A percentile compares a stretch with the other conserved stretches of the same genome.
phyloP scores from a whole-genome alignment of 352 stramenopile genomes.

The Globisporangium barbulae region DNA sequence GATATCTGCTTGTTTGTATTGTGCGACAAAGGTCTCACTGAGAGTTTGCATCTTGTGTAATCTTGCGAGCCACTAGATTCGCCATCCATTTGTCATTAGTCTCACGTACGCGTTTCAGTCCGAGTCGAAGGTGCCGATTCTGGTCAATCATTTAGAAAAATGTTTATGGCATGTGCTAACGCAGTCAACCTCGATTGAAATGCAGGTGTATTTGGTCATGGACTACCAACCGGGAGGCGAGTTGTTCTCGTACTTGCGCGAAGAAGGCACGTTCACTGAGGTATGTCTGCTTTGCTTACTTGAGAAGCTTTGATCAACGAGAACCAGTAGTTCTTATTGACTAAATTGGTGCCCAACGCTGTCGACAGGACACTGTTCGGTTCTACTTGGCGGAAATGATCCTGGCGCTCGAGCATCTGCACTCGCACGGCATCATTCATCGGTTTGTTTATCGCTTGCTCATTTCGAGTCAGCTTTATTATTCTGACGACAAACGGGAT shows the following conservation, averaged over 20 bases:
- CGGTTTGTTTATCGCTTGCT: slow-evolving; percentile 31
- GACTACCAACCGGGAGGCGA: slow-evolving; percentile 80
- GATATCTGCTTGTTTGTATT: not conserved
- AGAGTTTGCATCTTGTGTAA: not conserved
- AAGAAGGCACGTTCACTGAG: slow-evolving; percentile 68
- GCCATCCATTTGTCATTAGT: slow-evolving; percentile 78
- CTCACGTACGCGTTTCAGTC: slow-evolving; percentile 81
- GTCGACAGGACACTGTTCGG: slow-evolving; percentile 46
- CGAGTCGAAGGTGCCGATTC: slow-evolving; percentile 58
- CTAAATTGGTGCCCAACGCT: not conserved
- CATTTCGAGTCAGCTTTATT: not conserved
- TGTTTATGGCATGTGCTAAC: not conserved
- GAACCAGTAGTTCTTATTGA: not conserved
- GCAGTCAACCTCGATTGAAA: not conserved
- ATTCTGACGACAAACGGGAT: not conserved
- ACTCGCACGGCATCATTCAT: slow-evolving; percentile 80
- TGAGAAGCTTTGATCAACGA: not conserved
- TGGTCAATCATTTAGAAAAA: not conserved
- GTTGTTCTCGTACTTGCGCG: slow-evolving; percentile 68
- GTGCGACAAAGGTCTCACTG: not conserved
- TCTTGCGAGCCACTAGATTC: slow-evolving; percentile 37
- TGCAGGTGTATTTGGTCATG: slow-evolving; percentile 72
- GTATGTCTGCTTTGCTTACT: slow-evolving; percentile 19
- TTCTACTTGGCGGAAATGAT: slow-evolving; percentile 88
- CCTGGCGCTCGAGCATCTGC: slow-evolving; percentile 76